A percentile compares a stretch with the other conserved stretches of the same genome.
Conservation (phyloP, 371 early-diverging fungal species). For the Racocetra persica region DNA sequence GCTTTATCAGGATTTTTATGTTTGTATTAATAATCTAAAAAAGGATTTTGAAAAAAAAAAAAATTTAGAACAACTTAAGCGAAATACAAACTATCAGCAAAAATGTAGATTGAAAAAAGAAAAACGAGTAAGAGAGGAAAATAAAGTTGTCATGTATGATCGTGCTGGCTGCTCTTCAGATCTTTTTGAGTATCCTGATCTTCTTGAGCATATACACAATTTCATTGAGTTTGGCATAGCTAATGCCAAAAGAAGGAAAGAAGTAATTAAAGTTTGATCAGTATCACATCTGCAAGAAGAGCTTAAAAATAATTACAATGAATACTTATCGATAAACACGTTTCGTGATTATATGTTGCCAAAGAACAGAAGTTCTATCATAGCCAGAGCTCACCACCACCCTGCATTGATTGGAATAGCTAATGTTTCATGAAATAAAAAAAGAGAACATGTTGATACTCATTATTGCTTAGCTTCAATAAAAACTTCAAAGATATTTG, state of each 20-base stretch:
- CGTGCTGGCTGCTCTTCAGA: background rate
- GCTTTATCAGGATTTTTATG: too few relatives aligned
- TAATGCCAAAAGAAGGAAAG: background rate
- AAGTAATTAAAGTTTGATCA: background rate
- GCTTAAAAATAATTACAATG: background rate
- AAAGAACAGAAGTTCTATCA: background rate
- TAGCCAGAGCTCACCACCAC: background rate
- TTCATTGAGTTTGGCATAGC: background rate
- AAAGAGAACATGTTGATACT: background rate
- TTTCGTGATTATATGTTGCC: too few relatives aligned
- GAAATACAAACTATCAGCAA: too few relatives aligned
- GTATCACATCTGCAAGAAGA: background rate
- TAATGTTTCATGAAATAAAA: background rate
- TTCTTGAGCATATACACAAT: background rate
- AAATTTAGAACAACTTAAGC: too few relatives aligned
- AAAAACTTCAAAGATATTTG: background rate
- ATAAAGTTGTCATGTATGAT: background rate
- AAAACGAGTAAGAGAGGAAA: background rate
- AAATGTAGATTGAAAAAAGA: too few relatives aligned
- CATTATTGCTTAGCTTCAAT: slow-evolving; percentile 23
- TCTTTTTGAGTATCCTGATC: background rate
- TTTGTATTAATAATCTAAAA: too few relatives aligned
- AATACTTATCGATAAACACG: background rate
- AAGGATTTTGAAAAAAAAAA: too few relatives aligned
- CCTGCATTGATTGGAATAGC: background rate